phyloP scores from a whole-genome alignment of 2,329 filamentous ascomycete species.

The Hyphodiscus sp. region DNA sequence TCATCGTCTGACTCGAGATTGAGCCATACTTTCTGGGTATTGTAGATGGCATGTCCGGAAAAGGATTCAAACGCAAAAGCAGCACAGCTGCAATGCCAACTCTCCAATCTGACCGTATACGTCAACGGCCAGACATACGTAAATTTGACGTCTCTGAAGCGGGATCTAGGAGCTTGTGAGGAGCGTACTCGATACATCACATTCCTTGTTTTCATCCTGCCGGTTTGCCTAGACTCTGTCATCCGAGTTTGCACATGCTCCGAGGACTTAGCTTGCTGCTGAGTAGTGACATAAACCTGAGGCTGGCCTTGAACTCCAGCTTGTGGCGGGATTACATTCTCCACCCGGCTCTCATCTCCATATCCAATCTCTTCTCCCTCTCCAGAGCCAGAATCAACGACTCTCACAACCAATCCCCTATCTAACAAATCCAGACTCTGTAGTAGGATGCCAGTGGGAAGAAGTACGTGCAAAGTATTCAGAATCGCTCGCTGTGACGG shows the following conservation, averaged over 20 bases:
- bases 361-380: slow-evolving; percentile 3
- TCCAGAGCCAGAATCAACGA: slow-evolving; percentile 27
- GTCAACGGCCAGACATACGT: slow-evolving; percentile 23
- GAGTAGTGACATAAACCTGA: neutral
- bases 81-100: slow-evolving; percentile 89
- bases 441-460: slow-evolving; percentile 66
- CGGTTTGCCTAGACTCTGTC: no score
- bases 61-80: slow-evolving; percentile 74
- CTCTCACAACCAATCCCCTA: slow-evolving; percentile 59
- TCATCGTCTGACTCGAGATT: neutral
- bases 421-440: slow-evolving; percentile 86
- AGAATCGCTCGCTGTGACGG: slow-evolving; percentile 37
- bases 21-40: neutral
- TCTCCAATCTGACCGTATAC: slow-evolving; percentile 66
- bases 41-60: slow-evolving; percentile 31
- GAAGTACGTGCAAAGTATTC: slow-evolving; percentile 65
- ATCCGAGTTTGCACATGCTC: no score
- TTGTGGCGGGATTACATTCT: slow-evolving; percentile 7
- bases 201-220: neutral
- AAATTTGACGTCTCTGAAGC: slow-evolving; percentile 28
- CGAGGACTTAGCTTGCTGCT: no score
- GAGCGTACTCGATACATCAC: slow-evolving; percentile 21
- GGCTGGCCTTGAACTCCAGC: slow-evolving; percentile 1
- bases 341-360: neutral
- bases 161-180: slow-evolving; percentile 27